These are phyloP conservation scores for Wickerhamomyces bisporus DNA, from an alignment of 805 yeast species.

Conservation along the genomic window DNA sequence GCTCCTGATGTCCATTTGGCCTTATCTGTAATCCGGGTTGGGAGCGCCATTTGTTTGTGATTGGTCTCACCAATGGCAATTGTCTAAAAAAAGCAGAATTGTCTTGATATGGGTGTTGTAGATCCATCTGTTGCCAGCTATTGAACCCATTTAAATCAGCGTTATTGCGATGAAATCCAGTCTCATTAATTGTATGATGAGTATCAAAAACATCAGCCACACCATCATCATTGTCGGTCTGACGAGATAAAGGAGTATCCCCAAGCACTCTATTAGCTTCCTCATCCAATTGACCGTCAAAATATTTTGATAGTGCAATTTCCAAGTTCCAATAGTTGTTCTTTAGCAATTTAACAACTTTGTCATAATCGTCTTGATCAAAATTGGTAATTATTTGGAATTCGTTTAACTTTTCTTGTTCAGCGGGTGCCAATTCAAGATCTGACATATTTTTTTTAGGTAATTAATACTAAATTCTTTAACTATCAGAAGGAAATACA, in stretches of 20 bases:
- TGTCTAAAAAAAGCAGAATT: conserved; percentile 17
- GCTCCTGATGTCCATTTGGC: not conserved
- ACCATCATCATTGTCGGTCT: too few relatives aligned
- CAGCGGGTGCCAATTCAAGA: conserved; percentile 32
- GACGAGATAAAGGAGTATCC: not conserved
- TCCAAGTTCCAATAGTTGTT: conserved; percentile 59
- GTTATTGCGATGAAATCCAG: not conserved
- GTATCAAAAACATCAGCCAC: too few relatives aligned
- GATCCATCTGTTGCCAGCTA: not conserved
- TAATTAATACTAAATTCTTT: too few relatives aligned
- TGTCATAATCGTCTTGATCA: conserved; percentile 41
- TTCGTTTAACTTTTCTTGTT: conserved; percentile 38
- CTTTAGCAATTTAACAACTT: conserved; percentile 41
- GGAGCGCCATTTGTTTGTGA: conserved; percentile 25
- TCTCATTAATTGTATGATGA: not conserved
- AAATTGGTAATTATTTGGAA: conserved; percentile 48
- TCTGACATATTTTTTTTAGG: conserved; percentile 14
- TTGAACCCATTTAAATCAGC: not conserved
- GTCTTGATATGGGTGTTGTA: conserved; percentile 1
- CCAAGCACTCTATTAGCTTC: conserved; percentile 8
- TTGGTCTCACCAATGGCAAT: conserved; percentile 28
- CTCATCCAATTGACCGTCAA: conserved; percentile 47
- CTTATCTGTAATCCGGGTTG: conserved; percentile 10
- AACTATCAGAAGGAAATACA: too few relatives aligned
- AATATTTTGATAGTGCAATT: conserved; percentile 53